These are phyloP conservation scores for Cutaneotrichosporon mucoides DNA, from an alignment of 1,284 basidiomycete species.

Conservation along the genomic window DNA sequence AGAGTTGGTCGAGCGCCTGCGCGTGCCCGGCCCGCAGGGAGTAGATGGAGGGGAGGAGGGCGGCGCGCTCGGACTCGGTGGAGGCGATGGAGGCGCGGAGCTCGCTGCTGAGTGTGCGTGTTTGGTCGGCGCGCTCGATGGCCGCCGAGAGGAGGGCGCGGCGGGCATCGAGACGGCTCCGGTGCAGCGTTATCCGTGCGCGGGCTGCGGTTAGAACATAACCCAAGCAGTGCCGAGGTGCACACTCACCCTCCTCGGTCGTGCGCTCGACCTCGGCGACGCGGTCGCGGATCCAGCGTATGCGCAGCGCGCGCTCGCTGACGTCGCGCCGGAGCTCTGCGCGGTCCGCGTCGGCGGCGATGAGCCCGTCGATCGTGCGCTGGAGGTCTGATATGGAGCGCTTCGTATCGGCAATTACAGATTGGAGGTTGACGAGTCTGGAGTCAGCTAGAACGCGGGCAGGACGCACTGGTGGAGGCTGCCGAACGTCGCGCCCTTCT, in stretches of 20 bases:
- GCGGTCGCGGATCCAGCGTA: slow-evolving; percentile 29
- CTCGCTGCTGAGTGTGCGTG: slow-evolving; percentile 19
- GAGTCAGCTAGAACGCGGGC: slow-evolving; percentile 1
- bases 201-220: slow-evolving; percentile 18
- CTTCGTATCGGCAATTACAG: slow-evolving; percentile 64
- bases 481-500: slow-evolving; percentile 41
- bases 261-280: slow-evolving; percentile 26
- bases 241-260: slow-evolving; percentile 28
- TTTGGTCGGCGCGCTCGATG: slow-evolving; percentile 25
- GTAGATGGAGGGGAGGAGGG: slow-evolving; percentile 55
- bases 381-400: slow-evolving; percentile 58
- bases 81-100: slow-evolving; percentile 23
- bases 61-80: slow-evolving; percentile 41
- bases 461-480: slow-evolving; percentile 41
- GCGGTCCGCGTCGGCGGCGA: slow-evolving; percentile 52
- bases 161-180: slow-evolving; percentile 21
- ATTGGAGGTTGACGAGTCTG: slow-evolving; percentile 67
- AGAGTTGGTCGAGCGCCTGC: slow-evolving; percentile 71
- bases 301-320: slow-evolving; percentile 28
- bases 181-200: slow-evolving; percentile 28
- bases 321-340: slow-evolving; percentile 56
- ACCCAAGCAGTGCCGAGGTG: too few species aligned
- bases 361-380: slow-evolving; percentile 55
- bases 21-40: slow-evolving; percentile 65
- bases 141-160: slow-evolving; percentile 29